Conservation (phyloP, 1,284 basidiomycete species). For the Microbotryum saponariae region DNA sequence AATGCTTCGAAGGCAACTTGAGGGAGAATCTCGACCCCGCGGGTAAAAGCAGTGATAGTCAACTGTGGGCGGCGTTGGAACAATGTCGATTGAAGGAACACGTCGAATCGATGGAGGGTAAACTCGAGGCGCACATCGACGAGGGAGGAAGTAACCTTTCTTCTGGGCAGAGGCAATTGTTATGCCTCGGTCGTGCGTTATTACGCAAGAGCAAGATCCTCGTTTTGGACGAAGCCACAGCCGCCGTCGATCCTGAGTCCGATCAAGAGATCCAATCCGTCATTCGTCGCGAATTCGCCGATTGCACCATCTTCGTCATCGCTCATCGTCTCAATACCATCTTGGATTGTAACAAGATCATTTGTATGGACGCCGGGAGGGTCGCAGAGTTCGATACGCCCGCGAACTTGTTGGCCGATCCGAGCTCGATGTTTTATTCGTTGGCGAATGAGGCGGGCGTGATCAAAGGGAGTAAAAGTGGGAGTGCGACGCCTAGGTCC, state of each 20-base stretch:
- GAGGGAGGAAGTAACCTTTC: conserved; percentile 54
- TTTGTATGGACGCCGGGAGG: conserved; percentile 21
- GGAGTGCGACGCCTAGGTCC: conserved; percentile 1
- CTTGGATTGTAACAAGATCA: conserved; percentile 41
- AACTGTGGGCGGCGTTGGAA: conserved; percentile 24
- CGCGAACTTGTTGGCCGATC: conserved; percentile 23
- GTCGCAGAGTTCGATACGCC: conserved; percentile 35
- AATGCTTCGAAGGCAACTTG: conserved; percentile 35
- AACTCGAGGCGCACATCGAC: conserved; percentile 32
- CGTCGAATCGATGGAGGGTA: conserved; percentile 30
- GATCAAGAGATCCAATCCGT: conserved; percentile 36
- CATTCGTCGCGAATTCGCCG: conserved; percentile 25
- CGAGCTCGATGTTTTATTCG: conserved; percentile 12
- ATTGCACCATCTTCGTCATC: conserved; percentile 27
- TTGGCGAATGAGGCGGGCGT: conserved; percentile 5
- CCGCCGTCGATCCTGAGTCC: conserved; percentile 37
- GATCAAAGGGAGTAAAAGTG: neutral
- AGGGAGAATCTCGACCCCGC: conserved; percentile 43
- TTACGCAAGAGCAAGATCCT: conserved; percentile 68
- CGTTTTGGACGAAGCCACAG: conserved; percentile 62
- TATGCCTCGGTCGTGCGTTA: conserved; percentile 56
- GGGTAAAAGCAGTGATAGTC: conserved; percentile 15
- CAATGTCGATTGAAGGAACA: conserved; percentile 27
- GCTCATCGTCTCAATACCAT: conserved; percentile 30
- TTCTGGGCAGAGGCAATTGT: conserved; percentile 60